Base-by-base conservation (phyloP, 2,329 filamentous ascomycete species). In the Phyllachora maydis region DNA sequence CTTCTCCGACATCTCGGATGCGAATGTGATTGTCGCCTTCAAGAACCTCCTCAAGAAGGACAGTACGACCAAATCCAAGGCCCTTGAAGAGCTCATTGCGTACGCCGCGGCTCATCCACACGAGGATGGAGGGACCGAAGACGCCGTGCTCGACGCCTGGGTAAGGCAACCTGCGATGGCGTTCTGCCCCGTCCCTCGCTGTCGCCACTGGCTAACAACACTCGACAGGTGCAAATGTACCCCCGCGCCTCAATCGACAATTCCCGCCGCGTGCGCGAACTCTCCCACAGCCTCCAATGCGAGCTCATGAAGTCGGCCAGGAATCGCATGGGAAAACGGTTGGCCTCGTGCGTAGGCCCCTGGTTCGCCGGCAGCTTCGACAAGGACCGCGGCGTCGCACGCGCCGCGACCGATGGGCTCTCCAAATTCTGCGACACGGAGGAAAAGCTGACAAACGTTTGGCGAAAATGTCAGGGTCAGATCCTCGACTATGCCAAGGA, bases 1-100 rank as follows among this genome's bases (percentile, higher is more conserved):
- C 38, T 66, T 92, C 34, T 68, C 70, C 16, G 54, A 53, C 20
- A 68, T 98, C 29, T 74, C 70, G 21, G 72, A 92, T 36, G 63
- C 82, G 6, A 76, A 88, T 39, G 58, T 85, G 18, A 68, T 85
- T 18, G 82, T 95, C 9, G 68, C 72, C n/a, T 79, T 93, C 52
- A 91, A 93, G 48, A 92, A 90, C 36, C 50, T 93, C 4, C 61
- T 72, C 23, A 98, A 95, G 52, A 91, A 88, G 49, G 85, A 93
- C 50, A 74, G 72, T 38, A 91, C 70, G 8, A 98, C 88, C 18
- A 91, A 92, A 43, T 62, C 74, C 6, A 92, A 85, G 45, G 85
- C 79, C 0, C 54, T 98, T 14, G 83, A 95, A 36, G 85, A 95
- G 24, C 50, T 98, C 11, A 59, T 79, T 22, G 45, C 61, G 16